Base-by-base conservation (phyloP, 331 rosid species). In the Cydonia oblonga region DNA sequence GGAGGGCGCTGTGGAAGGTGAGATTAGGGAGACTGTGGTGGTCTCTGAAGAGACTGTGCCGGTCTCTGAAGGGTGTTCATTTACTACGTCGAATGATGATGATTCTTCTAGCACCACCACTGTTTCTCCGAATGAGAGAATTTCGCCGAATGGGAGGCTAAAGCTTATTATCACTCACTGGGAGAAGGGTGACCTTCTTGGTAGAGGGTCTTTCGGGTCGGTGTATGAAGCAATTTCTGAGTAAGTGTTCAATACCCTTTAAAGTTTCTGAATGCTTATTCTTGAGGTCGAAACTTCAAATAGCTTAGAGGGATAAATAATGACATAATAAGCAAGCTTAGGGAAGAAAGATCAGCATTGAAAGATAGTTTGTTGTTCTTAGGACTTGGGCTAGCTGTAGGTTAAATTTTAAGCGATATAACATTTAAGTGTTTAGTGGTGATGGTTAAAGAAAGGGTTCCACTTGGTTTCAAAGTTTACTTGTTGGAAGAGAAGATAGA, bases 121-220 rank as follows among this genome's bases (percentile, higher is more conserved):
- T 51, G 91, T 90, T 71, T 93, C 97, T 35, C 97, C 97, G 3
- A 88, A 80, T n/a, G 85, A 70, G 75, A 89, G 83, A 73, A 9
- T 71, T 58, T 71, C 67, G 42, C 98, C 97, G 4, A 88, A 73
- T 16, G 85, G 75, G 76, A 88, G 76, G 74, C 61, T 73, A 15
- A 86, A 75, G 73, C 88, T 79, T 28, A 64, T 8, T 18, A 89
- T 91, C 66, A 75, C 85, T 46, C 33, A 54, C 69, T 93, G 97
- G 97, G 80, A 80, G 44, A 84, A 83, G 83, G 96, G 98, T 54
- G 84, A 67, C 4, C 93, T 83, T 77, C 86, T 93, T 26, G 98
- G 98, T 23, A 91, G 97, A 46, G 98, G 98, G 30, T 86, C 98
- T 13, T 93, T 93, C 72, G 98, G 98, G 35, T 84, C 96, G 9